Conservation (phyloP, 1,284 basidiomycete species). For the Cutaneotrichosporon sp. region DNA sequence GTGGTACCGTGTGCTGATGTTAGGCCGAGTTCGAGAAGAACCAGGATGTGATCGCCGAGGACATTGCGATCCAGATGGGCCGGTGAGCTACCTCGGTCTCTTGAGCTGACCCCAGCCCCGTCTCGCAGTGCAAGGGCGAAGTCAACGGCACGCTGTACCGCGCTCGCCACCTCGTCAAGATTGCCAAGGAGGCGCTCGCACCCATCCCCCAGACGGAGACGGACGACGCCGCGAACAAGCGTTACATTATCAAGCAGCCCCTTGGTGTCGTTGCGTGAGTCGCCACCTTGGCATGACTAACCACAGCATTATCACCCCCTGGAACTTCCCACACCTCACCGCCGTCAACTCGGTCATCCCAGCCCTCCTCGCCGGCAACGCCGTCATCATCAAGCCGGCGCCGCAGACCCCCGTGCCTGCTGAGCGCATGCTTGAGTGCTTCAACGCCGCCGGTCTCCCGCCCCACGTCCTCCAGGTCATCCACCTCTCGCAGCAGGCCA, state of each 20-base stretch:
- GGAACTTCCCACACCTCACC: constrained; percentile 80
- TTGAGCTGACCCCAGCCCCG: constrained; percentile 56
- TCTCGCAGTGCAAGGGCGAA: constrained; percentile 71
- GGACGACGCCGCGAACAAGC: constrained; percentile 72
- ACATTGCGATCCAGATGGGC: constrained; percentile 75
- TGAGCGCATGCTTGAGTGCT: constrained; percentile 68
- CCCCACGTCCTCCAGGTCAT: constrained; percentile 69
- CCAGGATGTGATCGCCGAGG: constrained; percentile 64
- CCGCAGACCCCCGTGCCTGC: constrained; percentile 87
- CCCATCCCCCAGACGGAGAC: constrained; percentile 69
- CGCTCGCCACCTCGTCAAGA: constrained; percentile 75
- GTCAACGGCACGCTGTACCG: constrained; percentile 74
- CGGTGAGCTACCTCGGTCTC: constrained; percentile 49
- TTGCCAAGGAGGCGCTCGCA: constrained; percentile 69
- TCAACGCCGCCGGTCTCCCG: constrained; percentile 71
- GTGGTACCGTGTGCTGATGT: too few species aligned
- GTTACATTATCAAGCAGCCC: constrained; percentile 75
- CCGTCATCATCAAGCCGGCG: constrained; percentile 86
- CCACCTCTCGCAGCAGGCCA: constrained; percentile 67
- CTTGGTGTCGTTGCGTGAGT: constrained; percentile 95
- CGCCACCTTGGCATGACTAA: constrained; percentile 30
- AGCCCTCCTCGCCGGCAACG: constrained; percentile 76
- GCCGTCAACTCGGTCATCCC: constrained; percentile 87
- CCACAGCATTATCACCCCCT: constrained; percentile 32
- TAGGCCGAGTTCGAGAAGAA: constrained; percentile 71